These are phyloP conservation scores for Pichia sp. DNA, from an alignment of 1,139 yeast species.

Conservation along the genomic window DNA sequence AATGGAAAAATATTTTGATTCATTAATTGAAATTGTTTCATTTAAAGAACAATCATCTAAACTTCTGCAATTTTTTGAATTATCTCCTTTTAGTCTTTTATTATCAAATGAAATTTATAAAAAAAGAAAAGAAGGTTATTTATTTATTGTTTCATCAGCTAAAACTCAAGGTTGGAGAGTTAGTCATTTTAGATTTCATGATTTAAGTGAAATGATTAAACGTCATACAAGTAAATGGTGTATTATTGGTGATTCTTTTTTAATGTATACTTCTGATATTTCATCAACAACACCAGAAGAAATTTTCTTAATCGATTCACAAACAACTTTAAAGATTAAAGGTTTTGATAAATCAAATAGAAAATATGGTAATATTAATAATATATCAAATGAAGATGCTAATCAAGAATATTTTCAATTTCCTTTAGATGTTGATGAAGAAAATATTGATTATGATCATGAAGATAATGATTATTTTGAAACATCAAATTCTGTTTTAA, in stretches of 20 bases:
- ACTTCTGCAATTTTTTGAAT: slow-evolving; percentile 78
- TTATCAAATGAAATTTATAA: slow-evolving; percentile 77
- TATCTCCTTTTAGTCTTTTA: slow-evolving; percentile 81
- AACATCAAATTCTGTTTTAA: slow-evolving; percentile 17
- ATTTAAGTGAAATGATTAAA: slow-evolving; percentile 75
- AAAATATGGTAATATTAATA: slow-evolving; percentile 1
- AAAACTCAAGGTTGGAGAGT: slow-evolving; percentile 94
- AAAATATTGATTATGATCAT: slow-evolving; percentile 32
- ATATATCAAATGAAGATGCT: slow-evolving; percentile 17
- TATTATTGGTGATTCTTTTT: slow-evolving; percentile 73
- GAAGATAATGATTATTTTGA: slow-evolving; percentile 16
- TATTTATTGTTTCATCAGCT: slow-evolving; percentile 77
- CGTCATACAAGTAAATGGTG: slow-evolving; percentile 94
- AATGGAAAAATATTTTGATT: slow-evolving; percentile 59
- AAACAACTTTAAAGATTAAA: slow-evolving; percentile 51
- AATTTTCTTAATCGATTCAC: slow-evolving; percentile 76
- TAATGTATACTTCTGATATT: slow-evolving; percentile 80
- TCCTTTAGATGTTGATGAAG: slow-evolving; percentile 24
- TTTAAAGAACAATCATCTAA: slow-evolving; percentile 78
- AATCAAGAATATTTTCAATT: slow-evolving; percentile 16
- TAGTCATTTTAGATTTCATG: slow-evolving; percentile 77
- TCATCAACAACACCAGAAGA: slow-evolving; percentile 85
- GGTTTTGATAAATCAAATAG: slow-evolving; percentile 30
- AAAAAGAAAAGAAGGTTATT: slow-evolving; percentile 84
- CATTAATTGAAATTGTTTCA: slow-evolving; percentile 51